These are phyloP conservation scores for Lanmaoa rubissima DNA, from an alignment of 768 basidiomycete genomes.

Conservation along the genomic window DNA sequence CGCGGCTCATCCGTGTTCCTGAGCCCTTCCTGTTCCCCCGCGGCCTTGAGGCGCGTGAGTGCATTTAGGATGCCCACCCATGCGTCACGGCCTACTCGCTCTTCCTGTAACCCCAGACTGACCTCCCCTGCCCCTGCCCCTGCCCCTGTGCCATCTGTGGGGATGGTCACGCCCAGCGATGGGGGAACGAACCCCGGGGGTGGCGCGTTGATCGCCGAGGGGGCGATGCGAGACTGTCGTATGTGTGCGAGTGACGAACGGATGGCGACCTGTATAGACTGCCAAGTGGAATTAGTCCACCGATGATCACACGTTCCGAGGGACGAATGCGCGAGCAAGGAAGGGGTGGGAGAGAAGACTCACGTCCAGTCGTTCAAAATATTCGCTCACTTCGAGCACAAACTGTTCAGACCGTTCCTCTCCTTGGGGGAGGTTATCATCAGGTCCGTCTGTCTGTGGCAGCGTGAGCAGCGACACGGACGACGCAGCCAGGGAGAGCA, in stretches of 20 bases:
- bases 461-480: constrained; percentile 76
- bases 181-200: constrained; percentile 71
- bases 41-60: constrained; percentile 59
- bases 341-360: constrained; percentile 23
- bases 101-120: constrained; percentile 73
- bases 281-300: neutral
- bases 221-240: constrained; percentile 77
- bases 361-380: constrained; percentile 81
- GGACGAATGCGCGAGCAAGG: neutral
- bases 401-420: constrained; percentile 85
- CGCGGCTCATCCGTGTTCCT: constrained; percentile 8
- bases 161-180: constrained; percentile 74
- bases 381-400: constrained; percentile 80
- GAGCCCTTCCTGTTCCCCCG: constrained; percentile 28
- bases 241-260: constrained; percentile 81
- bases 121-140: constrained; percentile 27
- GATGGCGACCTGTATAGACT: constrained; percentile 76
- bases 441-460: constrained; percentile 75
- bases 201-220: constrained; percentile 84
- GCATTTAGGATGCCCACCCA: constrained; percentile 75
- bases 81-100: constrained; percentile 70
- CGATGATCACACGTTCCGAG: neutral
- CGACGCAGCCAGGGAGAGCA: constrained; percentile 73
- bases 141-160: constrained; percentile 23
- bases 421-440: constrained; percentile 69